These are phyloP conservation scores for Blepharisma japonicum DNA, from an alignment of 73 alveolate species.

Conservation along the genomic window DNA sequence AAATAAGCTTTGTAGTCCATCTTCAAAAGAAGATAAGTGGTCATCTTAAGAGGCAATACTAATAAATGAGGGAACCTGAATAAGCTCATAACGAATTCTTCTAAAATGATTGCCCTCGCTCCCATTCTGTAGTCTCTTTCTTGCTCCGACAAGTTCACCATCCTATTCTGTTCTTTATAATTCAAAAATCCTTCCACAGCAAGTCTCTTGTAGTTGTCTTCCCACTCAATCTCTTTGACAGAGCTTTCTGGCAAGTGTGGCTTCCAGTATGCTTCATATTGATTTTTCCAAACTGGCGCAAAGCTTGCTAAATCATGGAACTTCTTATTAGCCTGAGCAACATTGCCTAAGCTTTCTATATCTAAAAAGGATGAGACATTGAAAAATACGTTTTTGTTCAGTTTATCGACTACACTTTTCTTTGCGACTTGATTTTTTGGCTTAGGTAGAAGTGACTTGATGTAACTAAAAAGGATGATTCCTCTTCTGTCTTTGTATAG, in stretches of 20 bases:
- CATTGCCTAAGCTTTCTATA: not conserved
- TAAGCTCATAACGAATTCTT: constrained; percentile 18
- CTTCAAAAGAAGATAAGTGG: not conserved
- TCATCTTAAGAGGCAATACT: not conserved
- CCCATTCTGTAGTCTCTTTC: constrained; percentile 33
- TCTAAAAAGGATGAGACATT: constrained; percentile 15
- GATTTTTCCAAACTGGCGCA: constrained; percentile 23
- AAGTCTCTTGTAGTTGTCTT: not conserved
- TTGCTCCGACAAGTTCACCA: constrained; percentile 13
- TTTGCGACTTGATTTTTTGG: not conserved
- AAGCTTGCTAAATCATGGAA: not conserved
- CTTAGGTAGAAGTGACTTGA: not conserved
- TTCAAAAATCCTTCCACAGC: not conserved
- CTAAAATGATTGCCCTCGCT: constrained; percentile 20
- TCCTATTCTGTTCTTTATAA: not conserved
- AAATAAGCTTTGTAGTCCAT: not conserved
- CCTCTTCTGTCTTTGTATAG: constrained; percentile 26
- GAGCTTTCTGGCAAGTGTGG: not conserved
- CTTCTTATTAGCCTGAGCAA: constrained; percentile 6
- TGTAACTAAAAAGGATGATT: not conserved
- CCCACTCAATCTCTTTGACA: not conserved
- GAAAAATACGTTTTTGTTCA: constrained; percentile 1
- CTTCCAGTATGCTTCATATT: constrained; percentile 28
- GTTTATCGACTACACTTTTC: not conserved
- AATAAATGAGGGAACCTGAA: constrained; percentile 21